A percentile compares a stretch with the other conserved stretches of the same genome.
Evolutionary conservation across 2,329 filamentous ascomycete species (phyloP).

Genomic region (Apiospora malaysiana): DNA sequence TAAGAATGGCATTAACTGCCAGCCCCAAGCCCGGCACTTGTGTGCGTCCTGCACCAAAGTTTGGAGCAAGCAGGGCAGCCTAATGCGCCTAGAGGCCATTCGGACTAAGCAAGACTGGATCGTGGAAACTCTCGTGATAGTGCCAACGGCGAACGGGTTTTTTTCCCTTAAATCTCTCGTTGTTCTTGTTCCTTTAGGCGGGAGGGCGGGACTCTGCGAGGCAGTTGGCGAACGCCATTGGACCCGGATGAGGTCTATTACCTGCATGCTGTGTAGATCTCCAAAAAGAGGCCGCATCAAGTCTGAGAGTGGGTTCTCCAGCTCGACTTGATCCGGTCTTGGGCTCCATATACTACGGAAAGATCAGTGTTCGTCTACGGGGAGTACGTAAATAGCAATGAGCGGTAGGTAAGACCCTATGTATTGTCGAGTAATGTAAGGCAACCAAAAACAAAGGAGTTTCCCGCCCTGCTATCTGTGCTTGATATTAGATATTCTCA

Average conservation of each 20-base stretch:
- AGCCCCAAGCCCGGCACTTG: neutral
- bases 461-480: neutral
- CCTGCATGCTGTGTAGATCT: constrained; percentile 11
- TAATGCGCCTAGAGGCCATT: neutral
- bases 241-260: neutral
- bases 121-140: constrained; percentile 12
- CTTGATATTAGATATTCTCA: neutral
- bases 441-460: neutral
- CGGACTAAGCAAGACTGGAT: neutral
- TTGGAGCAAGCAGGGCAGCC: neutral
- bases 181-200: neutral
- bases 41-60: neutral
- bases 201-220: neutral
- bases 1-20: neutral
- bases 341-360: neutral
- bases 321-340: neutral
- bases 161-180: neutral
- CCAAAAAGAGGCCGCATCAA: neutral
- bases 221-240: neutral
- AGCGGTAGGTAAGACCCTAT: too few species aligned
- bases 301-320: neutral
- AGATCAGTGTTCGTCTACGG: neutral
- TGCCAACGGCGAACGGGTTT: constrained; percentile 16
- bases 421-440: neutral
- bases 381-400: neutral